A percentile compares a stretch with the other conserved stretches of the same genome.
Evolutionary conservation across 2,329 filamentous ascomycete genomes (phyloP).

Genomic region (Claviceps sp.): DNA sequence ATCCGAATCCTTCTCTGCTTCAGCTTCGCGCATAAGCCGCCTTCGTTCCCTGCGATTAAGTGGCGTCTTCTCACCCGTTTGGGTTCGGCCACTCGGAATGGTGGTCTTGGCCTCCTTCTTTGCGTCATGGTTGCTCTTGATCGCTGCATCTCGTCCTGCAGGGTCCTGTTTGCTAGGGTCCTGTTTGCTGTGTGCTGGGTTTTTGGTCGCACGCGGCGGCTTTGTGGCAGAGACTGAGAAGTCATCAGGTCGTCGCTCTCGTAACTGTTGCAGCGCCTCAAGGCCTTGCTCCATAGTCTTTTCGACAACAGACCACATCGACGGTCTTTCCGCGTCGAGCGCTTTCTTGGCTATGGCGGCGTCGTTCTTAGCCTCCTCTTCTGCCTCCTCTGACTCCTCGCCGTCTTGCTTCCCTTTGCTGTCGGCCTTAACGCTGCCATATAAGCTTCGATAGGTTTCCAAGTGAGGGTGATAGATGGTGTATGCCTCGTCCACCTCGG

Average conservation of each 20-base stretch:
- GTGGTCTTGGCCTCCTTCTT: conserved; percentile 9
- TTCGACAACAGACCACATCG: conserved; percentile 59
- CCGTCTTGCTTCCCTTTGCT: conserved; percentile 24
- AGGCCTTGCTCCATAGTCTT: conserved; percentile 45
- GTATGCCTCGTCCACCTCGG: conserved; percentile 65
- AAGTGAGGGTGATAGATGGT: conserved; percentile 58
- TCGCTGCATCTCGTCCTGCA: not conserved
- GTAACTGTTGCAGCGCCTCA: conserved; percentile 36
- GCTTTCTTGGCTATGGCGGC: conserved; percentile 28
- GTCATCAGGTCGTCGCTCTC: conserved; percentile 33
- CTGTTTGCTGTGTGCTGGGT: not conserved
- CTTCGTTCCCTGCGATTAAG: conserved; percentile 24
- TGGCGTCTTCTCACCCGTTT: conserved; percentile 13
- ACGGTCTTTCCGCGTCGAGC: conserved; percentile 33
- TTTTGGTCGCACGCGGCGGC: conserved; percentile 5
- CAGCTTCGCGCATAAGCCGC: conserved; percentile 20
- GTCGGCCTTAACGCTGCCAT: conserved; percentile 26
- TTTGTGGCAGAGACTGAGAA: conserved; percentile 6
- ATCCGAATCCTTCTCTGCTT: conserved; percentile 23
- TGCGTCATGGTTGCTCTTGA: conserved; percentile 10
- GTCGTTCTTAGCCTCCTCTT: conserved; percentile 22
- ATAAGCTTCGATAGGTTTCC: conserved; percentile 56
- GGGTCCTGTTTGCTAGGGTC: not conserved
- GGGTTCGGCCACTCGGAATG: not conserved
- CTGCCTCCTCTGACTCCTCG: conserved; percentile 26